Conservation (phyloP, 345 rosid genomes). For the Camelina sativa region DNA sequence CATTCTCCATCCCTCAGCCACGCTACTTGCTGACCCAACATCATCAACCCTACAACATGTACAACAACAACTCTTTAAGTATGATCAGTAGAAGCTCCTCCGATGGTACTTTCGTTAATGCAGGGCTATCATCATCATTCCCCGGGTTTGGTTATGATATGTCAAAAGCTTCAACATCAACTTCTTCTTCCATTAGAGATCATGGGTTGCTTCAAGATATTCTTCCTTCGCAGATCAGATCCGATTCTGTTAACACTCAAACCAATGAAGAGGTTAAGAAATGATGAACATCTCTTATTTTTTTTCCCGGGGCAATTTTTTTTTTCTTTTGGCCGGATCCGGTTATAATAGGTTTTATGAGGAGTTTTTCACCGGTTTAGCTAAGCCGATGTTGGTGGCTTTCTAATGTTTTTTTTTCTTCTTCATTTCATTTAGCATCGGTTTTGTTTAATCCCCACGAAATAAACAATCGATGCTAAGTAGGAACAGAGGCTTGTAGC, state of each 20-base stretch:
- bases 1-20: constrained; percentile 56
- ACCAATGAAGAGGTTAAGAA: constrained; percentile 35
- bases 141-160: constrained; percentile 38
- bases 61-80: constrained; percentile 41
- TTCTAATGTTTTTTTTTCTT: constrained; percentile 16
- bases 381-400: constrained; percentile 17
- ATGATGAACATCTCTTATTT: constrained; percentile 19
- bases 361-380: constrained; percentile 42
- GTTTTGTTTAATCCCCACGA: constrained; percentile 20
- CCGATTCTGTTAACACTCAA: constrained; percentile 20
- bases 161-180: constrained; percentile 41
- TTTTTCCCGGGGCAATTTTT: constrained; percentile 8
- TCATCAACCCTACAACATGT: constrained; percentile 45
- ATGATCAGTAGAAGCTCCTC: constrained; percentile 34
- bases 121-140: constrained; percentile 40
- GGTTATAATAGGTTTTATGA: constrained; percentile 14
- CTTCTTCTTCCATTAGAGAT: constrained; percentile 51
- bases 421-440: constrained; percentile 39
- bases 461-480: constrained; percentile 31
- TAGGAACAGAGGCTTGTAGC: constrained; percentile 40
- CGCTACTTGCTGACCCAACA: constrained; percentile 48
- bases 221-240: constrained; percentile 72
- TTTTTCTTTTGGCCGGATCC: constrained; percentile 32
- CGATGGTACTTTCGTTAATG: constrained; percentile 23
- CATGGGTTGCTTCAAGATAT: constrained; percentile 95